Evolutionary conservation across 2,329 filamentous ascomycete genomes (phyloP).

Genomic region (Cladosporium cucumerinum): DNA sequence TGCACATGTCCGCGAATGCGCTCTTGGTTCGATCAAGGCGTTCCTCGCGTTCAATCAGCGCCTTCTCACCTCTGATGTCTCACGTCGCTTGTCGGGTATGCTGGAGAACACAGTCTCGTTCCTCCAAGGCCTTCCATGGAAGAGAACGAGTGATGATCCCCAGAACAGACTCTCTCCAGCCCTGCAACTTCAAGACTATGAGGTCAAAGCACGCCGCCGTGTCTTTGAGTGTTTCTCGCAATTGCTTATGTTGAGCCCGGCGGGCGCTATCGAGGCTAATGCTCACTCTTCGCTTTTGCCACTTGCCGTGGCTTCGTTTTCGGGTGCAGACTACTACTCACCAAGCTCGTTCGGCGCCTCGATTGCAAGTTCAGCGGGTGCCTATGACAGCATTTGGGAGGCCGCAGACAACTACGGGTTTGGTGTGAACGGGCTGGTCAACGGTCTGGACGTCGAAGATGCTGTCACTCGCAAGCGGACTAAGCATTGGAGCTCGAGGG

Average conservation of each 20-base stretch:
- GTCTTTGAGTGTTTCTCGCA: conserved; percentile 95
- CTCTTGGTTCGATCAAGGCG: conserved; percentile 82
- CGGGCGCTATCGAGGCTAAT: conserved; percentile 78
- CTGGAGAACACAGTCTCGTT: conserved; percentile 91
- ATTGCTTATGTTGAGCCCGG: conserved; percentile 81
- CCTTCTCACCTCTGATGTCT: conserved; percentile 87
- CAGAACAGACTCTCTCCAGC: conserved; percentile 78
- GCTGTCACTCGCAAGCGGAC: conserved; percentile 63
- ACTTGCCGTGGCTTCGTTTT: conserved; percentile 84
- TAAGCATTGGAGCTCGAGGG: conserved; percentile 38
- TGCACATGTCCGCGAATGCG: conserved; percentile 91
- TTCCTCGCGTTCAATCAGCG: conserved; percentile 93
- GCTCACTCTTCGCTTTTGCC: conserved; percentile 89
- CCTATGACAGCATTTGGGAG: conserved; percentile 94
- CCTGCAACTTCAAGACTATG: conserved; percentile 82
- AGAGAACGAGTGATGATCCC: conserved; percentile 83
- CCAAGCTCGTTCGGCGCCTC: conserved; percentile 82
- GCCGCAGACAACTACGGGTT: conserved; percentile 92
- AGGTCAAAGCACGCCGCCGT: conserved; percentile 87
- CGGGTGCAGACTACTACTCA: conserved; percentile 84
- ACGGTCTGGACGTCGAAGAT: conserved; percentile 70
- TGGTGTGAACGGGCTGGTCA: conserved; percentile 81
- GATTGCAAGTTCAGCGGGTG: conserved; percentile 84
- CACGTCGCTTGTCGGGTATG: conserved; percentile 88
- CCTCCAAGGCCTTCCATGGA: conserved; percentile 75